Evolutionary conservation across 2,329 filamentous ascomycete species (phyloP), one percentile per base, ranked within the genome.

Genomic region (Talaromyces piceae): DNA sequence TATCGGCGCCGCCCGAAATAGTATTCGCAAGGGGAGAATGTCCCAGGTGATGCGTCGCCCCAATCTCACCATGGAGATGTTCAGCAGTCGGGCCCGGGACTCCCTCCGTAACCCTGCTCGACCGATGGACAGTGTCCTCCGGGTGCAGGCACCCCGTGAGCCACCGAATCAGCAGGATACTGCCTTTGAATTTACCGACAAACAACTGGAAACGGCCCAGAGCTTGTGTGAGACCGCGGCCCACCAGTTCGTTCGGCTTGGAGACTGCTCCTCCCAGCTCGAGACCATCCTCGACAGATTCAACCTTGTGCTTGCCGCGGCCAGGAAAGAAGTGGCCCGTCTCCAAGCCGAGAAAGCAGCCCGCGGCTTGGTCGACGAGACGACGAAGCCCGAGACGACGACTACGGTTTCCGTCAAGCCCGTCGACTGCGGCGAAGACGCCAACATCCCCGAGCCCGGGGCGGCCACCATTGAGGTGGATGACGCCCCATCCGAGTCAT

Each of bases 211-310:
- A 63, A 80, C 81, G 56, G 86, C 88, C 4, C 89, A 95, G 66
- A 79, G 78, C 51, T 80, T 90, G 60, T 94, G 88, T 65, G 91
- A 96, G 70, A 83, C 84, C 49, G 91, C 87, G 2, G 91, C 91
- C 0, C 90, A 95, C 63, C 88, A 94, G 62, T 89, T 93, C 55
- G 75, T 96, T n/a, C 82, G 91, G 22, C 86, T 90, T 49, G 91
- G 90, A 9, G 86, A 93, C 61, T 95, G 91, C 68, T 78, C 75
- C n/a, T 78, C 81, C 16, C 88, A 95, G 66, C 78, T 95, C 33
- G 74, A 76, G 23, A 84, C 82, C 44, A 85, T 91, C 49, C 80
- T 83, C 61, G 74, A 77, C 52, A 80, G 82, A 13, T 78, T 94
- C 41, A 70, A 71, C 7, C 77, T 84, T 50, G 82, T 89, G 1